Percentiles rank a stretch among this genome's conserved stretches.
Evolutionary conservation across 305 asterid species (phyloP).

Genomic region (Fraxinus sp.): DNA sequence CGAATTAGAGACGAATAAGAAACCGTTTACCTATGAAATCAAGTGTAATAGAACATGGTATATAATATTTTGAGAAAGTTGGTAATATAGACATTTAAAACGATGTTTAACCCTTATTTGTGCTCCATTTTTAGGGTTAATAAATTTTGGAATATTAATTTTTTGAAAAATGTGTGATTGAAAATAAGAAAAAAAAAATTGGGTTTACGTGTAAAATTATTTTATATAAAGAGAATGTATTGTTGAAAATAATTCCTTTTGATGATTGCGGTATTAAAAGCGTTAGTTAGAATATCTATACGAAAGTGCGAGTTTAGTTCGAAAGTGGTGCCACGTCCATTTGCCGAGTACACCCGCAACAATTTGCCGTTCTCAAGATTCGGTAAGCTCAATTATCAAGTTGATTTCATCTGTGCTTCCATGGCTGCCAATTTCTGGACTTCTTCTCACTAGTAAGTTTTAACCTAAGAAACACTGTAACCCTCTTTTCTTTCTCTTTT

Average conservation of each 20-base stretch:
- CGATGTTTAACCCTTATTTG: neutral
- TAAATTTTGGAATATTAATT: neutral
- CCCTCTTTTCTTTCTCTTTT: neutral
- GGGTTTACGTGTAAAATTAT: too few species aligned
- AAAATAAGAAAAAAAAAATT: too few species aligned
- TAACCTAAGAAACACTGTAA: neutral
- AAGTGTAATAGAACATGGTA: neutral
- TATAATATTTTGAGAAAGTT: neutral
- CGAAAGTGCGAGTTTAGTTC: neutral
- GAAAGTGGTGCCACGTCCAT: neutral
- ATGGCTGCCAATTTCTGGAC: conserved; percentile 97
- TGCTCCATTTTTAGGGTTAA: neutral
- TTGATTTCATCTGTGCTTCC: conserved; percentile 19
- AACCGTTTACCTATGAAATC: neutral
- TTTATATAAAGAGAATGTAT: too few species aligned
- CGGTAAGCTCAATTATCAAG: neutral
- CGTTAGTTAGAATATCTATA: neutral
- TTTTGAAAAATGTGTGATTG: neutral
- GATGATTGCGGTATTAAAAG: neutral
- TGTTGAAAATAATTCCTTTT: too few species aligned
- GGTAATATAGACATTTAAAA: neutral
- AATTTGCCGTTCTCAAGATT: neutral
- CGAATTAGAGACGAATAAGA: neutral
- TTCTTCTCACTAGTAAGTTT: conserved; percentile 75
- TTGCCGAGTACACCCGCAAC: neutral